Percentiles rank a stretch among this genome's conserved stretches.
Evolutionary conservation across 495 filamentous ascomycete species (phyloP).

Genomic region (Penicillium chermesinum): DNA sequence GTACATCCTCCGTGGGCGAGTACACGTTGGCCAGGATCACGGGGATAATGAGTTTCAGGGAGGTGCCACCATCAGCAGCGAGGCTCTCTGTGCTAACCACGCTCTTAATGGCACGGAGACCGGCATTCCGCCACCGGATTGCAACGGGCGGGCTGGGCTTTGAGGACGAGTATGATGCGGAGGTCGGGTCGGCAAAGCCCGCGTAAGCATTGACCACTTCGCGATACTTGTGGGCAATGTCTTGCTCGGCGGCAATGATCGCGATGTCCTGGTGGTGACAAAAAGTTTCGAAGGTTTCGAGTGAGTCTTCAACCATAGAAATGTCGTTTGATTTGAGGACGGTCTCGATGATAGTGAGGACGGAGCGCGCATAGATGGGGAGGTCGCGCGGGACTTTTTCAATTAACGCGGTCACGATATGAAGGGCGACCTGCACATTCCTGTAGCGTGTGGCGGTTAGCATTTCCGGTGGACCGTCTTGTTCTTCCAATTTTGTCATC

Average conservation of each 20-base stretch:
- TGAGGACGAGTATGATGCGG: slow-evolving; percentile 31
- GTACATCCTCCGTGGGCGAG: slow-evolving; percentile 63
- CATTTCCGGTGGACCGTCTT: not conserved
- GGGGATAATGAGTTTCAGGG: slow-evolving; percentile 69
- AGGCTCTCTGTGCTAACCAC: slow-evolving; percentile 74
- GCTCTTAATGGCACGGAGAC: slow-evolving; percentile 71
- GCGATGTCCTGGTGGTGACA: slow-evolving; percentile 76
- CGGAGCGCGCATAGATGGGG: slow-evolving; percentile 74
- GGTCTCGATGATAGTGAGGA: slow-evolving; percentile 71
- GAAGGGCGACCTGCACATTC: slow-evolving; percentile 88
- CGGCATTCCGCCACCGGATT: slow-evolving; percentile 78
- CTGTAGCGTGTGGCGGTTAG: slow-evolving; percentile 36
- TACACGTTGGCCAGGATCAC: slow-evolving; percentile 81
- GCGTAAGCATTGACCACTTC: slow-evolving; percentile 73
- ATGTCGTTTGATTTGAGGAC: slow-evolving; percentile 77
- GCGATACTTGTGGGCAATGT: slow-evolving; percentile 75
- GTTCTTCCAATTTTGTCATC: not conserved
- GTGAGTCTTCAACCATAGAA: slow-evolving; percentile 81
- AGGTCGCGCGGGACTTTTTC: slow-evolving; percentile 87
- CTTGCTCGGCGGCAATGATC: slow-evolving; percentile 72
- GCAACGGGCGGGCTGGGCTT: slow-evolving; percentile 62
- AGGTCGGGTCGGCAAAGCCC: slow-evolving; percentile 54
- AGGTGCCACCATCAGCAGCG: slow-evolving; percentile 64
- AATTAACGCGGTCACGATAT: slow-evolving; percentile 82
- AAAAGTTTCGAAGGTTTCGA: slow-evolving; percentile 77